Evolutionary conservation across 1,284 basidiomycete species (phyloP), one percentile per base, ranked within the genome.

Genomic region (Marasmius sp.): DNA sequence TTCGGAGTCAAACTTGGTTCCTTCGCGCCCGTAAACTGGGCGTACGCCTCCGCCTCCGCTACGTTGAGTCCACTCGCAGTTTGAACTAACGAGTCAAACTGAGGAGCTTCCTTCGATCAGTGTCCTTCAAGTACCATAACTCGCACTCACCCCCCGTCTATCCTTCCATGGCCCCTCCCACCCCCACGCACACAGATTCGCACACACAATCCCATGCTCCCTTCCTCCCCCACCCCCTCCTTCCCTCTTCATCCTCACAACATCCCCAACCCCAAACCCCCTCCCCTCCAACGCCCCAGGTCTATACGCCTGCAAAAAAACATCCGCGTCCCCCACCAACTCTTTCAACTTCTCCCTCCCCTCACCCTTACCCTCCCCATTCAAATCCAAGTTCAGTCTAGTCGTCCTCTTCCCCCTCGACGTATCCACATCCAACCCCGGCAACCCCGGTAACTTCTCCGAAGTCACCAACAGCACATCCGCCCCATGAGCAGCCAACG

Each of bases 41-140:
- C 73, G 63, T 77, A 83, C 3, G 83, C 83, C 56, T 80, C 71
- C 0, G 77, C 83, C 73, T 89, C 88, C 9, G 83, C 82, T 27
- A 75, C 69, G 61, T 88, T 89, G 70, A 88, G 84, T 0, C 88
- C 88, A 0, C 79, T 82, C 0, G 85, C 85, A 0, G 86, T 88
- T 71, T 91, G 87, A 0, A 88, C 83, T 3, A 90, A 75, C 0
- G 86, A 88, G 67, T 91, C 88, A 63, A 89, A 90, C 85, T 87
- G 61, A 41, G 7, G 41, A n/a, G n/a, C n/a, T 61, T 41, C 55
- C 27, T 2, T 33, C n/a, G n/a, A n/a, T n/a, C n/a, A n/a, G n/a
- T n/a, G n/a, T n/a, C n/a, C n/a, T n/a, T n/a, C n/a, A n/a, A n/a
- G n/a, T n/a, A n/a, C n/a, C n/a, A n/a, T n/a, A n/a, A n/a, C n/a